Evolutionary conservation across 257 asterid species (phyloP), one percentile per base, ranked within the genome.

Genomic region (Solanum chiquidenum): DNA sequence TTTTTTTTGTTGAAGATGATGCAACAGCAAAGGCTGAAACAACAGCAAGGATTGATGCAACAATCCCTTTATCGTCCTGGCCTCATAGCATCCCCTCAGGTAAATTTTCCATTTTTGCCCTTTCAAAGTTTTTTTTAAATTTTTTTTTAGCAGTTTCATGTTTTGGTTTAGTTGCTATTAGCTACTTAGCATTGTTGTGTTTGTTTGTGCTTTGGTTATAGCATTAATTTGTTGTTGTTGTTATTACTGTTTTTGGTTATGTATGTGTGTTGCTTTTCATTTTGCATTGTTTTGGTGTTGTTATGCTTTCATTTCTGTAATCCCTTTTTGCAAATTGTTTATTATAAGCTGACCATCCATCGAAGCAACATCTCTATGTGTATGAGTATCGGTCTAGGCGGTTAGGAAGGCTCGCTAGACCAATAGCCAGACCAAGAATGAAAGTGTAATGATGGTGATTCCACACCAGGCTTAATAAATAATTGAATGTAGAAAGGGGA

Each of bases 41-140:
- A 77, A 46, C 85, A 94, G 85, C 95, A 91, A 86, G 96, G 95
- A 37, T 64, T 95, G 92, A 94, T 94, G 98, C 98, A 95, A 90
- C 97, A 94, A 83, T 92, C 98, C 27, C 94, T 95, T 37, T 95
- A 94, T 87, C 97, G 94, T 83, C 97, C 98, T 35, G 95, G 95
- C 52, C 93, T 93, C 66, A 82, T 94, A 62, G 95, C 94, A 52
- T 92, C 93, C 87, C 94, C 97, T 77, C 98, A 92, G 98, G 98
- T 25, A 5, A 69, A 7, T 34, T 73, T 33, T 18, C 25, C 46
- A 34, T 34, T 21, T 73, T 73, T 73, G 7, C 13, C 42, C 25
- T 33, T 2, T 34, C 5, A 34, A 34, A 71, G 35, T n/a, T 33
- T 9, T 29, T 46, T 46, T 44, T 12, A 3, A 14, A 35, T 34